These are phyloP conservation scores for Plantago ovata DNA, from an alignment of 257 asterid species.

Conservation along the genomic window DNA sequence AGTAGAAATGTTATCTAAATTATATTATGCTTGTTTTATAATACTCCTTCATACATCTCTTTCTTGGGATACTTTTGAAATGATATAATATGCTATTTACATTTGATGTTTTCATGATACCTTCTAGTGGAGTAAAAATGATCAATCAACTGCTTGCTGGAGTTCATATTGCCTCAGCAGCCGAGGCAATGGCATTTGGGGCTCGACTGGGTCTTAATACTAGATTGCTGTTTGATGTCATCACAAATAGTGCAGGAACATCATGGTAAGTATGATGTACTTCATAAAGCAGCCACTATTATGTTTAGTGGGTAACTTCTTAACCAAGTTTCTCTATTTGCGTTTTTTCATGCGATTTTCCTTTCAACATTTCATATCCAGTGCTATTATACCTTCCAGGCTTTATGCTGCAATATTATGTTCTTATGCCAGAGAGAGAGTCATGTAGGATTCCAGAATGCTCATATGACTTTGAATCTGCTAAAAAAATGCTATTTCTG, in stretches of 20 bases:
- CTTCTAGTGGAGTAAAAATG: constrained; percentile 84
- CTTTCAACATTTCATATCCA: not conserved
- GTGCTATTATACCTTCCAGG: constrained; percentile 4
- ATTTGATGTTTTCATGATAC: constrained; percentile 4
- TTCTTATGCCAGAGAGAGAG: constrained; percentile 10
- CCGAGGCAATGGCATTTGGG: constrained; percentile 94
- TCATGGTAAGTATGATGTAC: constrained; percentile 61
- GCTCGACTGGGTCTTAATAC: constrained; percentile 90
- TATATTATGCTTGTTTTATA: constrained; percentile 10
- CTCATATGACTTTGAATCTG: not conserved
- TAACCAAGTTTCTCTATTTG: constrained; percentile 7
- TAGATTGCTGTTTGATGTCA: constrained; percentile 71
- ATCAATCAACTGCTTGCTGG: constrained; percentile 99
- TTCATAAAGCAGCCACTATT: constrained; percentile 13
- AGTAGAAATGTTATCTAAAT: no score
- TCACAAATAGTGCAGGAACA: constrained; percentile 70
- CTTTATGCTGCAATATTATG: not conserved
- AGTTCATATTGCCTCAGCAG: constrained; percentile 96
- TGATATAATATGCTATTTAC: constrained; percentile 9
- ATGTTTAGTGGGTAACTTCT: constrained; percentile 17
- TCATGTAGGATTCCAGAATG: constrained; percentile 1
- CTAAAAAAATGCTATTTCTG: constrained; percentile 9
- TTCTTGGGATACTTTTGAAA: not conserved
- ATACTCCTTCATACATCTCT: not conserved
- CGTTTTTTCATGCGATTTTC: constrained; percentile 5